phyloP scores from a whole-genome alignment of 2,329 filamentous ascomycete genomes.

The Diaporthe australafricana region DNA sequence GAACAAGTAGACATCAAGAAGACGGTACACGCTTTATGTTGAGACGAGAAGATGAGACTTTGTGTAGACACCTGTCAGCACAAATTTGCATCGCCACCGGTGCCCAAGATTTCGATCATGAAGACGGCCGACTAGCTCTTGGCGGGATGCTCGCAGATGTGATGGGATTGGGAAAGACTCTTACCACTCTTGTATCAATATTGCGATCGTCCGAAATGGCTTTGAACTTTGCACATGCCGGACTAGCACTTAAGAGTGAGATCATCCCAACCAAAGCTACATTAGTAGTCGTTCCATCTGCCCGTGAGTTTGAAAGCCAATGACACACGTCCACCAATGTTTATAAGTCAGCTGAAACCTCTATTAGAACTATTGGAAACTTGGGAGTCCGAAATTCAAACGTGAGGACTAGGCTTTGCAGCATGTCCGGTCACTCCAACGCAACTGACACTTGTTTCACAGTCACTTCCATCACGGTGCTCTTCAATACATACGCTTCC shows the following conservation, averaged over 20 bases:
- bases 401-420: not conserved
- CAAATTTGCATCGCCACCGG: not conserved
- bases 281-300: conserved; percentile 11
- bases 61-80: not conserved
- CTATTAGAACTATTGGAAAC: not conserved
- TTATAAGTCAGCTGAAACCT: not conserved
- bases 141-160: conserved; percentile 13
- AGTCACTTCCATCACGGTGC: not conserved
- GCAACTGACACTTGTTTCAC: not conserved
- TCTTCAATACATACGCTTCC: not conserved
- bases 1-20: no score
- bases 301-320: not conserved
- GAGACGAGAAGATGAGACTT: not conserved
- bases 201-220: not conserved
- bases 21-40: not conserved
- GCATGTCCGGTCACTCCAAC: no score
- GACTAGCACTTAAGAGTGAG: not conserved
- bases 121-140: not conserved
- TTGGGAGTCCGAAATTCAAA: conserved; percentile 3
- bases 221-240: not conserved
- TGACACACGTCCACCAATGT: not conserved
- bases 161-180: conserved; percentile 5
- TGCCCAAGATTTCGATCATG: not conserved
- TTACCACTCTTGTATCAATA: not conserved
- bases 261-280: not conserved